Base-by-base conservation (phyloP, 2,329 filamentous ascomycete species). In the Ceratocystis variospora region DNA sequence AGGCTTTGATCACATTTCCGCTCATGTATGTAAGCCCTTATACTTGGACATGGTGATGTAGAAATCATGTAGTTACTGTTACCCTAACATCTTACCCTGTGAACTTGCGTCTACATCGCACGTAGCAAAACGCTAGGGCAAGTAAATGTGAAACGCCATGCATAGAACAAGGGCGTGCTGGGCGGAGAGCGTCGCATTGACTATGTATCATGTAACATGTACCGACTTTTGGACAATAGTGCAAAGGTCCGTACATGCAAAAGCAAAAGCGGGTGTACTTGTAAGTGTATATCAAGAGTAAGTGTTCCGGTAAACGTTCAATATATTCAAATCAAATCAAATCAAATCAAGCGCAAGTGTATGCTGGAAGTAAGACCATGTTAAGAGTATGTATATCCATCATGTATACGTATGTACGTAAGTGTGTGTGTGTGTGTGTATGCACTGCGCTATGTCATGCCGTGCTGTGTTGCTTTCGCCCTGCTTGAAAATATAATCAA, bases 201-300 rank as follows among this genome's bases (percentile, higher is more conserved):
- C 28, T n/a, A 17, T 12, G 55, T 59, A 17, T 31, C 31, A 37
- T 59, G 55, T 59, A 59, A n/a, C 28, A 59, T 59, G 55, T 59
- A 37, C 28, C 55, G 55, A 59, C 55, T 31, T 59, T 59, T 59
- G 55, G 55, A 33, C 28, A 59, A 59, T n/a, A 59, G 55, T 17
- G 17, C 55, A 59, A 59, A 59, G 55, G 55, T 59, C 55, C 55
- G 10, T 62, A 62, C 59, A 62, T 62, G 22, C 2, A 45, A 44
- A 33, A 33, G 3, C 44, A 44, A 8, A 19, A 33, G 28, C n/a
- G n/a, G 5, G 17, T 61, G 31, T 61, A 15, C 12, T 2, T 61
- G 28, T 25, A 33, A 25, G 28, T 59, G 22, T n/a, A 48, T 10
- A 48, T 41, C 37, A 41, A 41, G 37, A 41, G 10, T 2, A 41